A percentile compares a stretch with the other conserved stretches of the same genome.
phyloP scores from a whole-genome alignment of 2,329 filamentous ascomycete species.

The Aspergillus eucalypticola region DNA sequence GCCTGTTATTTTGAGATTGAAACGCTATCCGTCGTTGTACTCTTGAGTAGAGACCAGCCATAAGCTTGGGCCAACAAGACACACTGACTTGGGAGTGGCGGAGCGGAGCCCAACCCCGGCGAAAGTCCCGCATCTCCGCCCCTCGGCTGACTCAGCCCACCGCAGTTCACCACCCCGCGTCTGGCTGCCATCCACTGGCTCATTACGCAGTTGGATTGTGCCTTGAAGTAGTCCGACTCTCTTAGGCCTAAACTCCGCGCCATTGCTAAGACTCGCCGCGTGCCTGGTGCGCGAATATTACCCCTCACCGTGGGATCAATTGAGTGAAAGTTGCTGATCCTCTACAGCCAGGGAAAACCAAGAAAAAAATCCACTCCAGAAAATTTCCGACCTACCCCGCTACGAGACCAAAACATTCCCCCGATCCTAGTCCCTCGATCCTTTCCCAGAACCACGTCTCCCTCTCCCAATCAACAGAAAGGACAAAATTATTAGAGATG shows the following conservation, averaged over 20 bases:
- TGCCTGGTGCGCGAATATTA: not conserved
- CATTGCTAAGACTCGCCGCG: not conserved
- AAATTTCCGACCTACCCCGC: conserved; percentile 3
- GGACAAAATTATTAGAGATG: conserved; percentile 3
- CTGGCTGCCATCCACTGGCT: not conserved
- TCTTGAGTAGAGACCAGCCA: not conserved
- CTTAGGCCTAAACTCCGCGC: not conserved
- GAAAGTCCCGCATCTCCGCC: conserved; percentile 11
- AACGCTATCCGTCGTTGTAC: not conserved
- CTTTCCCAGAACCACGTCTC: too few relatives aligned
- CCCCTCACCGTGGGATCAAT: not conserved
- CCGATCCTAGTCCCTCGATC: too few relatives aligned
- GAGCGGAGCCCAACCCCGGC: conserved; percentile 1
- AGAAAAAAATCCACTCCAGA: not conserved
- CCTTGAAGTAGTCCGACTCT: not conserved
- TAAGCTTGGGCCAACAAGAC: not conserved
- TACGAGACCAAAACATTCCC: not conserved
- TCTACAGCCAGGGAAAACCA: not conserved
- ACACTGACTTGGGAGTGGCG: not conserved
- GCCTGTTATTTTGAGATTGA: not conserved
- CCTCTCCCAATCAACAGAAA: not conserved
- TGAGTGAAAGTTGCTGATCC: not conserved
- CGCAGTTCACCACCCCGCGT: conserved; percentile 6
- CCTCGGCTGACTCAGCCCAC: conserved; percentile 15
- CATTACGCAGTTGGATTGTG: not conserved